Percentiles rank a stretch among this genome's conserved stretches.
phyloP scores from a whole-genome alignment of 805 yeast species.

The Teunomyces panamensis region DNA sequence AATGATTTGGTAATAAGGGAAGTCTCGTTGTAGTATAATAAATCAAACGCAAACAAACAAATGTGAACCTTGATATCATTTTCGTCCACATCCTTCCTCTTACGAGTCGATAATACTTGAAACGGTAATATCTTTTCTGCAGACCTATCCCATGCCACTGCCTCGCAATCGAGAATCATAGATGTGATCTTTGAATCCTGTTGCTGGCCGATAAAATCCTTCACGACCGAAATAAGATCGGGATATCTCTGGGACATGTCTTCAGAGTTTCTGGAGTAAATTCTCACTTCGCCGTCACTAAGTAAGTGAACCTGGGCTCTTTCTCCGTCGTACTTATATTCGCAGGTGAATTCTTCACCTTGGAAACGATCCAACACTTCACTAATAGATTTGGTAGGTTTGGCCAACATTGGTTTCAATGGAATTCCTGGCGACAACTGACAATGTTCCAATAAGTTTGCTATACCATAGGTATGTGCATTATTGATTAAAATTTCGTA shows the following conservation, averaged over 20 bases:
- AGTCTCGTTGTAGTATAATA: slow-evolving; percentile 70
- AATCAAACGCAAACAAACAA: slow-evolving; percentile 89
- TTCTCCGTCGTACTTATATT: slow-evolving; percentile 97
- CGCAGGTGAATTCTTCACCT: slow-evolving; percentile 85
- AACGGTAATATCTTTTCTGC: slow-evolving; percentile 83
- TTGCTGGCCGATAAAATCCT: slow-evolving; percentile 48
- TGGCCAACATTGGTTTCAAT: slow-evolving; percentile 95
- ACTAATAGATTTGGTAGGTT: slow-evolving; percentile 91
- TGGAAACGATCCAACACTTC: slow-evolving; percentile 89
- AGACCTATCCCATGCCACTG: slow-evolving; percentile 93
- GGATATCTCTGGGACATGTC: slow-evolving; percentile 97
- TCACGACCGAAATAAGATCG: slow-evolving; percentile 70
- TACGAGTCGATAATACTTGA: slow-evolving; percentile 89
- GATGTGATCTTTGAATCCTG: slow-evolving; percentile 19
- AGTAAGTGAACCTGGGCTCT: slow-evolving; percentile 90
- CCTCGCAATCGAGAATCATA: slow-evolving; percentile 90
- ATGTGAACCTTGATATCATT: slow-evolving; percentile 88
- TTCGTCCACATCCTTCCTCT: slow-evolving; percentile 86
- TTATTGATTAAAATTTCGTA: slow-evolving; percentile 74
- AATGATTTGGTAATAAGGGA: slow-evolving; percentile 66
- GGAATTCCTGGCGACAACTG: slow-evolving; percentile 90
- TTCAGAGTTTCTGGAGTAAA: slow-evolving; percentile 93
- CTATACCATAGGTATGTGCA: slow-evolving; percentile 66
- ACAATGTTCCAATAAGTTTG: slow-evolving; percentile 62
- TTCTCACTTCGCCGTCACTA: slow-evolving; percentile 60